Percentiles rank a stretch among this genome's conserved stretches.
These are phyloP conservation scores for Boletales sp. DNA, from an alignment of 768 basidiomycete species.

Conservation along the genomic window DNA sequence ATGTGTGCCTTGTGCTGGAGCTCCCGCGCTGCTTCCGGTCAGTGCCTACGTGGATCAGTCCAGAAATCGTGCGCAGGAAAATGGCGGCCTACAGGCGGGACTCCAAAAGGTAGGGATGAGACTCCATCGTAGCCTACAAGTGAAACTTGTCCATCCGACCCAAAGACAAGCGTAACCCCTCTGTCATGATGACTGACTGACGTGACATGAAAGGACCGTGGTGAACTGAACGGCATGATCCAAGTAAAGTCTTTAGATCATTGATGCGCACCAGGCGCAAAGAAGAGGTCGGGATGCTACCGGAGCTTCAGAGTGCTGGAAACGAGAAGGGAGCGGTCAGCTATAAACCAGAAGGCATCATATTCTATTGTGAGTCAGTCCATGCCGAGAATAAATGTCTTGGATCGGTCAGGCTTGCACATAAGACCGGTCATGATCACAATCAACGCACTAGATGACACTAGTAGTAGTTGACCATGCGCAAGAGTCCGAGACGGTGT, in stretches of 20 bases:
- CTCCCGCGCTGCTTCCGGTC: background rate
- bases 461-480: no score
- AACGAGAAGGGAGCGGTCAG: background rate
- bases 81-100: constrained; percentile 4
- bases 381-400: background rate
- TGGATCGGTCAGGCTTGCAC: constrained; percentile 2
- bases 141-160: constrained; percentile 26
- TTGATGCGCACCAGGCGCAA: constrained; percentile 30
- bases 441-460: background rate
- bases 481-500: background rate
- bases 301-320: constrained; percentile 11
- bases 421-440: background rate
- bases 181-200: constrained; percentile 14
- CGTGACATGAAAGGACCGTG: constrained; percentile 6
- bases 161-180: constrained; percentile 24
- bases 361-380: constrained; percentile 12
- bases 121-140: constrained; percentile 17
- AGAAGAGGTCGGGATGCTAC: constrained; percentile 7
- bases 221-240: constrained; percentile 19
- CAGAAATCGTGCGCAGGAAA: background rate
- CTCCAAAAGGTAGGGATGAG: background rate
- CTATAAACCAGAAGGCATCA: background rate
- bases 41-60: constrained; percentile 9
- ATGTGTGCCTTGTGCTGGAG: constrained; percentile 1
- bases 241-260: constrained; percentile 13